These are phyloP conservation scores for Francoa sonchifolia DNA, from an alignment of 441 rosid genomes.

Conservation along the genomic window DNA sequence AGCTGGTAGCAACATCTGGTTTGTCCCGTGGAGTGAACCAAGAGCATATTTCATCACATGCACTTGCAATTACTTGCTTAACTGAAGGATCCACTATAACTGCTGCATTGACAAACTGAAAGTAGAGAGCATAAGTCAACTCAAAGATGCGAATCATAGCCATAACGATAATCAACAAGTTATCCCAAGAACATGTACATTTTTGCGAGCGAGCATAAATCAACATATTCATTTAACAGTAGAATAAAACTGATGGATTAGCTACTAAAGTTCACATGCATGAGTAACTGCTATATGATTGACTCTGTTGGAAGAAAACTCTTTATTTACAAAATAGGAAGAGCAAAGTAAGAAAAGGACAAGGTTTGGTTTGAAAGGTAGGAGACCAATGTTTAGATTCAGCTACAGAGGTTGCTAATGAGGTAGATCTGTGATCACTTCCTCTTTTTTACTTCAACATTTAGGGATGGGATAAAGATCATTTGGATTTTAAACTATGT, in stretches of 20 bases:
- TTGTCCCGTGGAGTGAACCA: conserved; percentile 12
- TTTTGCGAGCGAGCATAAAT: background rate
- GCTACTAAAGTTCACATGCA: too few relatives aligned
- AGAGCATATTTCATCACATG: conserved; percentile 41
- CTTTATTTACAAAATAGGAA: too few relatives aligned
- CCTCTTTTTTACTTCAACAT: too few relatives aligned
- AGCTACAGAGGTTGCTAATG: too few relatives aligned
- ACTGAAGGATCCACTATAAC: conserved; percentile 62
- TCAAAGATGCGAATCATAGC: conserved; percentile 3
- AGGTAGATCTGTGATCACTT: too few relatives aligned
- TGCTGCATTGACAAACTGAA: conserved; percentile 75
- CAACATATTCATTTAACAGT: background rate
- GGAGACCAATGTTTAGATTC: too few relatives aligned
- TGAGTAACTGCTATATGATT: background rate
- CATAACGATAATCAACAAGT: conserved; percentile 2
- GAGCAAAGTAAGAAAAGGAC: too few relatives aligned
- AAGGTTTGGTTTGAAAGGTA: too few relatives aligned
- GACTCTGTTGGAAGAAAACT: background rate
- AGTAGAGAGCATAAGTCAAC: too few relatives aligned
- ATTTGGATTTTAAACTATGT: too few relatives aligned
- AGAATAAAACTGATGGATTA: background rate
- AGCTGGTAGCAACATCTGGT: conserved; percentile 8
- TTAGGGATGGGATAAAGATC: too few relatives aligned
- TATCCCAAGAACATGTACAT: background rate
- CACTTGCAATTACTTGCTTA: conserved; percentile 45